Evolutionary conservation across 192 early-diverging fungal genomes (phyloP).

Genomic region (Phlyctochytrium planicorne): DNA sequence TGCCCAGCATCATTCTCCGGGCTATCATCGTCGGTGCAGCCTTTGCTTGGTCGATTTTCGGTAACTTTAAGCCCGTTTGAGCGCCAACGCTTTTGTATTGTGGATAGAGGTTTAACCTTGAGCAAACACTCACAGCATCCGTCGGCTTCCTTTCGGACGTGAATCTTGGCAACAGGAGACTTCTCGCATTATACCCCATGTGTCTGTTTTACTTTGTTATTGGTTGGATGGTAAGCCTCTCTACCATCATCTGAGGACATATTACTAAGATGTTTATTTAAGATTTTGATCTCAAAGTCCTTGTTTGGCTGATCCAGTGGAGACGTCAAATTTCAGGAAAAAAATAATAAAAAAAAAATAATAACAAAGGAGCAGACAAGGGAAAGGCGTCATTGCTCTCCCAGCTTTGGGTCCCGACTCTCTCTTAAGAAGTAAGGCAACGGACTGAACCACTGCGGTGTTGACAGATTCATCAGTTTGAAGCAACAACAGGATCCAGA

Average conservation of each 20-base stretch:
- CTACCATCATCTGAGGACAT: too few species aligned
- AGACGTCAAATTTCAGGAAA: neutral
- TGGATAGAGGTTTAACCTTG: neutral
- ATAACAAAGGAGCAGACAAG: neutral
- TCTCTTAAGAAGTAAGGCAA: too few species aligned
- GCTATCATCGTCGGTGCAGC: slow-evolving; percentile 71
- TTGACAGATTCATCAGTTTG: too few species aligned
- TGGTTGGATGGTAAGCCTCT: slow-evolving; percentile 93
- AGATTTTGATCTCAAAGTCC: neutral
- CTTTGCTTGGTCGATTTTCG: slow-evolving; percentile 86
- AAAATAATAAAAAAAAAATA: neutral
- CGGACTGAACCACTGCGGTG: too few species aligned
- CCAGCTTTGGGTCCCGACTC: neutral
- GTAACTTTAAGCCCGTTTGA: too few species aligned
- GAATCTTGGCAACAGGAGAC: slow-evolving; percentile 79
- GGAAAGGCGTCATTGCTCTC: neutral
- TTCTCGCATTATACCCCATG: slow-evolving; percentile 91
- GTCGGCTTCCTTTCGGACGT: slow-evolving; percentile 88
- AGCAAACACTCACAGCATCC: slow-evolving; percentile 60
- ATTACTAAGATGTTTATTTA: slow-evolving; percentile 3
- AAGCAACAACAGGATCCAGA: too few species aligned
- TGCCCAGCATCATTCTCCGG: slow-evolving; percentile 61
- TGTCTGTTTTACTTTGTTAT: slow-evolving; percentile 94
- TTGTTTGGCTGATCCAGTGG: too few species aligned
- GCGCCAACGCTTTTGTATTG: neutral